Percentiles rank a stretch among this genome's conserved stretches.
Conservation (phyloP, 257 asterid genomes). For the Scutellaria barbata region DNA sequence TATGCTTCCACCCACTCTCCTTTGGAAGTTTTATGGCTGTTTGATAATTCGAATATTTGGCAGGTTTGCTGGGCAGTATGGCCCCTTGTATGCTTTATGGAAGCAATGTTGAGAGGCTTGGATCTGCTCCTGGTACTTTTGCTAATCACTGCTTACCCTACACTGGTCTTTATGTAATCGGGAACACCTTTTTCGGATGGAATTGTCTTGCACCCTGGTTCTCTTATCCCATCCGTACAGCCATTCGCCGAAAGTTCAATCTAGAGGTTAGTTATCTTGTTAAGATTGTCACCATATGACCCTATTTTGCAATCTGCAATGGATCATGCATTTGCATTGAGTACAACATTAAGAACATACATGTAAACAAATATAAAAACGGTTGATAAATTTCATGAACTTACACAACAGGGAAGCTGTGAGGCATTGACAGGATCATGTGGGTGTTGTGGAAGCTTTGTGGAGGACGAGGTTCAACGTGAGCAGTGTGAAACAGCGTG, state of each 20-base stretch:
- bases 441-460: conserved; percentile 64
- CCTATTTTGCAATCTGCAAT: too few relatives aligned
- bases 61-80: conserved; percentile 85
- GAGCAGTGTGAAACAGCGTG: conserved; percentile 87
- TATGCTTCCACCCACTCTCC: not conserved
- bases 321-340: not conserved
- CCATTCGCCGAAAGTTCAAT: conserved; percentile 83
- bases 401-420: conserved; percentile 72
- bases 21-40: not conserved
- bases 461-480: conserved; percentile 76
- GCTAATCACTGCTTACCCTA: conserved; percentile 88
- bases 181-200: conserved; percentile 72
- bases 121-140: conserved; percentile 68
- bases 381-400: not conserved
- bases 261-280: conserved; percentile 62
- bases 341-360: not conserved
- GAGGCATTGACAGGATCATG: conserved; percentile 71
- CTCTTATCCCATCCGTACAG: conserved; percentile 79
- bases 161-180: conserved; percentile 78
- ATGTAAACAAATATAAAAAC: not conserved
- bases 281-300: conserved; percentile 6
- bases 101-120: conserved; percentile 83
- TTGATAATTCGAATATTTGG: conserved; percentile 31
- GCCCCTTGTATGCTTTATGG: conserved; percentile 97
- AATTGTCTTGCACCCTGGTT: conserved; percentile 90